These are phyloP conservation scores for Leavenworthia alabamica DNA, from an alignment of 345 rosid genomes.

Conservation along the genomic window DNA sequence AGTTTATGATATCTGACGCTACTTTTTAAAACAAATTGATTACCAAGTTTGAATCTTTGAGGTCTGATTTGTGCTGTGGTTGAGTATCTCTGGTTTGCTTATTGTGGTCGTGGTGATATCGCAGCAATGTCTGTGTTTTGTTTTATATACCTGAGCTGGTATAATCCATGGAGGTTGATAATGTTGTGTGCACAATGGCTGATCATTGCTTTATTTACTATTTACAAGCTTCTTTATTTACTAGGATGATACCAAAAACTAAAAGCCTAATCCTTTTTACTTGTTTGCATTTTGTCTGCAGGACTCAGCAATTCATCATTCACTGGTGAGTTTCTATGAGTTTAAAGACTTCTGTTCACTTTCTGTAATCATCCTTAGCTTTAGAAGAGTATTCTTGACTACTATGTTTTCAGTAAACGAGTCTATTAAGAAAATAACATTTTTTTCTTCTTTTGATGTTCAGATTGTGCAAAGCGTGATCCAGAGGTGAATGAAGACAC, in stretches of 20 bases:
- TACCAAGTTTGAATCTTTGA: slow-evolving; percentile 4
- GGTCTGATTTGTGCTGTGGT: neutral
- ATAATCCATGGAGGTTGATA: neutral
- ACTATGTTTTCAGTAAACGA: neutral
- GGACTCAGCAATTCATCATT: slow-evolving; percentile 64
- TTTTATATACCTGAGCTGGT: neutral
- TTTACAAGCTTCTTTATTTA: neutral
- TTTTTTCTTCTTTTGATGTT: neutral
- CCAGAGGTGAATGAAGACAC: slow-evolving; percentile 78
- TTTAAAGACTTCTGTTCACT: neutral
- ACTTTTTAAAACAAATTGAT: neutral
- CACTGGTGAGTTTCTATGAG: slow-evolving; percentile 43
- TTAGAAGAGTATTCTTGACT: neutral
- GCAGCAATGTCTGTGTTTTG: neutral
- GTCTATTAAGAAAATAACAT: neutral
- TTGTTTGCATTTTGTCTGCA: slow-evolving; percentile 33
- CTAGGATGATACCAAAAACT: neutral
- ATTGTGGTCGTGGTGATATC: neutral
- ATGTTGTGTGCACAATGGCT: neutral
- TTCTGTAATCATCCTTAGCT: neutral
- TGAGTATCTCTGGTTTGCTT: neutral
- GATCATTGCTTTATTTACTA: neutral
- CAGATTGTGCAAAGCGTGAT: slow-evolving; percentile 81
- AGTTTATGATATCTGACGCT: neutral
- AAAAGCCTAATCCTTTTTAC: neutral